Conservation (phyloP, 176 grass and related monocot genomes). For the Rhynchospora pubera region DNA sequence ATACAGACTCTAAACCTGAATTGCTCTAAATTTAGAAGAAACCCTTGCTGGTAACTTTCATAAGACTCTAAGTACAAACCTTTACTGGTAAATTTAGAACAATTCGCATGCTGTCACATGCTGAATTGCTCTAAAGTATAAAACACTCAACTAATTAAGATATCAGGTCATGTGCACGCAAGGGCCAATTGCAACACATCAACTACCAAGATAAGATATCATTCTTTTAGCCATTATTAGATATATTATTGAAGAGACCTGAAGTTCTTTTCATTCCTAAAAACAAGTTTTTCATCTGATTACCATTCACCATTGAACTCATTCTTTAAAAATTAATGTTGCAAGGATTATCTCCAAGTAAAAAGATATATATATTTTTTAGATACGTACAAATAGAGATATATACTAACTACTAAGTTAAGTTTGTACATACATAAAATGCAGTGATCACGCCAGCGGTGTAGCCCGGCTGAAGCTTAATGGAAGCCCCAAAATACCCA, state of each 20-base stretch:
- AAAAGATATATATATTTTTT: not conserved
- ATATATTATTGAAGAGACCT: not conserved
- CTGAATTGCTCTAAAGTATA: too few species aligned
- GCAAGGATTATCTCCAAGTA: not conserved
- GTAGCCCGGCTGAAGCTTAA: conserved; percentile 61
- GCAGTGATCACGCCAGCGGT: conserved; percentile 75
- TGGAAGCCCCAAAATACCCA: conserved; percentile 48
- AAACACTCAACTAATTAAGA: too few species aligned
- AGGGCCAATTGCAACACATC: too few species aligned
- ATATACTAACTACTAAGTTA: not conserved
- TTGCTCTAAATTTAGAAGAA: too few species aligned
- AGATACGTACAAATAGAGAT: not conserved
- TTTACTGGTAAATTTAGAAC: too few species aligned
- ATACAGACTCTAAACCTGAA: too few species aligned
- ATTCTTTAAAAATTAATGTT: not conserved
- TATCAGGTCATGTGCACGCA: too few species aligned
- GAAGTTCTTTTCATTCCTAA: not conserved
- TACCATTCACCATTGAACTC: not conserved
- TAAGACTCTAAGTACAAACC: too few species aligned
- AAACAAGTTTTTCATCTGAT: not conserved
- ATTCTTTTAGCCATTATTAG: not conserved
- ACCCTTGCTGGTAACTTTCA: too few species aligned
- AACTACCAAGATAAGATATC: not conserved
- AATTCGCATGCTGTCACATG: too few species aligned
- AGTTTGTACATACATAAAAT: conserved; percentile 39